These are phyloP conservation scores for Podospora conica DNA, from an alignment of 495 filamentous ascomycete genomes.

Conservation along the genomic window DNA sequence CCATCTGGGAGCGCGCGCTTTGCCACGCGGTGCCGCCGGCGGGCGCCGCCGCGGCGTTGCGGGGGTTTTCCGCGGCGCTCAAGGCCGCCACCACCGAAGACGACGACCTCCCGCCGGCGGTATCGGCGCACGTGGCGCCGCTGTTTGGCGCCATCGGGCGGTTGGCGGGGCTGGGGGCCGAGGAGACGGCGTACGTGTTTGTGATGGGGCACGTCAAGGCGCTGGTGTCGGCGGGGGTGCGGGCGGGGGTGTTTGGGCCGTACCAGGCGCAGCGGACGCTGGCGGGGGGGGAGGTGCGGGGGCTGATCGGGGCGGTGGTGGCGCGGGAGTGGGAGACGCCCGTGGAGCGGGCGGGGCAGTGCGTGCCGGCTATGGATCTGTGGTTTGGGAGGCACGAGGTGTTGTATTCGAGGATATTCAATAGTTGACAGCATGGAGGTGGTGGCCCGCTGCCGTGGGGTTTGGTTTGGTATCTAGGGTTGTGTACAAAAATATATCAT, in stretches of 20 bases:
- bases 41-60: slow-evolving; percentile 17
- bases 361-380: slow-evolving; percentile 79
- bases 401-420: slow-evolving; percentile 94
- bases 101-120: slow-evolving; percentile 24
- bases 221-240: slow-evolving; percentile 79
- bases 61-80: slow-evolving; percentile 31
- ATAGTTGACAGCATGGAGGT: slow-evolving; percentile 54
- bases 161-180: slow-evolving; percentile 53
- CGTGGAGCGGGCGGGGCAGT: slow-evolving; percentile 79
- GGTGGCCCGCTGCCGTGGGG: no score
- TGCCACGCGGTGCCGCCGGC: slow-evolving; percentile 13
- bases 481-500: slow-evolving; percentile 10
- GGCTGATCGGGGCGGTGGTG: slow-evolving; percentile 55
- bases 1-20: slow-evolving; percentile 82
- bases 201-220: slow-evolving; percentile 85
- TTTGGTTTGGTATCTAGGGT: neutral
- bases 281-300: slow-evolving; percentile 57
- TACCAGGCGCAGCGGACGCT: slow-evolving; percentile 83
- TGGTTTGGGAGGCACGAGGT: slow-evolving; percentile 95
- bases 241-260: slow-evolving; percentile 82
- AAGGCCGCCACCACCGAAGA: slow-evolving; percentile 6
- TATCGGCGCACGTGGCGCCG: slow-evolving; percentile 67
- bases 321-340: slow-evolving; percentile 48
- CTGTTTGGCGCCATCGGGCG: slow-evolving; percentile 69
- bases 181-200: slow-evolving; percentile 76